Evolutionary conservation across 179 eudicot species (phyloP), one percentile per base, ranked within the genome.

Genomic region (Dionaea muscipula): DNA sequence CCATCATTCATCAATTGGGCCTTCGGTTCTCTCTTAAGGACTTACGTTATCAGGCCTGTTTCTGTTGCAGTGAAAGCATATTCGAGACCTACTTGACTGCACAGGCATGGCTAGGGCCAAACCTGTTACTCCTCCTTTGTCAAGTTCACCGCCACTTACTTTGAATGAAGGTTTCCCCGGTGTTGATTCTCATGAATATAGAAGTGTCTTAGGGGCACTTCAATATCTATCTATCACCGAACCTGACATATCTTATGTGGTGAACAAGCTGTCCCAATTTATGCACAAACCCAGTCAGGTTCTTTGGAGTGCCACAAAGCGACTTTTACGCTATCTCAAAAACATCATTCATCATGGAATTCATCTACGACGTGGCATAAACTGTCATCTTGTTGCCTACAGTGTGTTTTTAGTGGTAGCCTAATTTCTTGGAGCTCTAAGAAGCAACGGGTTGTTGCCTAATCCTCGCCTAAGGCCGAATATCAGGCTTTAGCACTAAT

Each of bases 201-300:
- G 55, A 1, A 4, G 26, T 0, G 7, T 37, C 1, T 26, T 59
- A 2, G 54, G 63, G 0, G 48, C 54, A 8, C 27, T 59, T 1
- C 63, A 33, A 3, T 47, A 59, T n/a, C 16, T 59, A 2, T 7
- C 35, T 0, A 12, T 59, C 7, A 59, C 63, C 16, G 17, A 36
- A 7, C 63, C 46, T 16, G 63, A 59, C 24, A 18, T 59, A 7
- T 35, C 63, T 17, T 59, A 28, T 35, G 8, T 23, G 1, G 63
- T 59, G 4, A 59, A 59, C 22, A 47, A 35, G 10, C 35, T 59
- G 0, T 15, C 54, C 19, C 63, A 52, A n/a, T n/a, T n/a, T n/a
- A n/a, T n/a, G n/a, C n/a, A n/a, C n/a, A n/a, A n/a, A n/a, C n/a
- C n/a, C n/a, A 52, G 36, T 0, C 10, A 4, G 1, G 22, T 8